These are phyloP conservation scores for Zymoseptoria ardabiliae DNA, from an alignment of 2,329 filamentous ascomycete species.

Conservation along the genomic window DNA sequence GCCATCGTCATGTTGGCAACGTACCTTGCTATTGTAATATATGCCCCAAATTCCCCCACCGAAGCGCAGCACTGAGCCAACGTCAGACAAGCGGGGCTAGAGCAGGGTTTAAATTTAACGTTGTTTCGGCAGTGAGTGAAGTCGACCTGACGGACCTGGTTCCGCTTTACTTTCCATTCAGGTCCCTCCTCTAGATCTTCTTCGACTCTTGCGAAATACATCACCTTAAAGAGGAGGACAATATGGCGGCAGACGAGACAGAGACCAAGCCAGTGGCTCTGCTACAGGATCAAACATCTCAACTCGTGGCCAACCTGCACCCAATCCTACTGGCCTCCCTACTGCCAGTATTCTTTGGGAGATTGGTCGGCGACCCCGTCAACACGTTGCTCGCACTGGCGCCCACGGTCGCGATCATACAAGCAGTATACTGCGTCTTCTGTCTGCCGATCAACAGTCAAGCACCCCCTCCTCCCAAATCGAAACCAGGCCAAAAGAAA, in stretches of 20 bases:
- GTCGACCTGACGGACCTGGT: not conserved
- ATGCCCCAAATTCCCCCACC: not conserved
- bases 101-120: not conserved
- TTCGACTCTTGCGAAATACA: not conserved
- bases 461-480: slow-evolving; percentile 25
- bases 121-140: not conserved
- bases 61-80: not conserved
- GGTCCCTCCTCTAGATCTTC: not conserved
- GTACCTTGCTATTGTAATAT: not conserved
- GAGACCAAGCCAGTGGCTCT: slow-evolving; percentile 24
- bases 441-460: slow-evolving; percentile 51
- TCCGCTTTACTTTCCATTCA: not conserved
- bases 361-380: slow-evolving; percentile 64
- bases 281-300: slow-evolving; percentile 22
- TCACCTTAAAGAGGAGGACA: not conserved
- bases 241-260: slow-evolving; percentile 11
- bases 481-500: slow-evolving; percentile 43
- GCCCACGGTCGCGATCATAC: slow-evolving; percentile 56
- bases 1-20: not conserved
- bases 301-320: slow-evolving; percentile 56
- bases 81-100: not conserved
- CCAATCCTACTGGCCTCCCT: slow-evolving; percentile 59
- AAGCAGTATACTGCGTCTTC: slow-evolving; percentile 52
- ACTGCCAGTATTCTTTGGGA: slow-evolving; percentile 56
- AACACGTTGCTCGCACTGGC: slow-evolving; percentile 55